Evolutionary conservation across 2,329 filamentous ascomycete genomes (phyloP), one percentile per base, ranked within the genome.

Genomic region (Venturiaceae sp.): DNA sequence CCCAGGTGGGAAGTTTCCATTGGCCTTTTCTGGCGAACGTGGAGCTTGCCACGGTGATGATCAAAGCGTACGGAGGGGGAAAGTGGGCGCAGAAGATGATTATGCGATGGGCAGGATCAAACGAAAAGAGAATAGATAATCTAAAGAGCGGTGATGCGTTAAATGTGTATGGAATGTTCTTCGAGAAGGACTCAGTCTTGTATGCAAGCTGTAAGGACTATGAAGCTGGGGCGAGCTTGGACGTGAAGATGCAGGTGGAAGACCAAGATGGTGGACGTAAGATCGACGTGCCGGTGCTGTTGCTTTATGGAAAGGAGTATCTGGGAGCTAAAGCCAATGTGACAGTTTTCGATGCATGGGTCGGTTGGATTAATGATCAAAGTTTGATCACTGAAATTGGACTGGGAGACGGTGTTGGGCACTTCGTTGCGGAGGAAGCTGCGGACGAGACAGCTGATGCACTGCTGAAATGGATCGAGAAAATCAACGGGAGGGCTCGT

Each of bases 11-110:
- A 1, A 75, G 74, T 63, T 80, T 75, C 64, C 78, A 81, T 67
- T 81, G 78, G 78, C 71, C 78, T 3, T 72, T 81, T 39, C 70
- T 81, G 7, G 77, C 78, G 11, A 76, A 77, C 34, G 68, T 71
- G 5, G 69, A 74, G 5, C 58, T 74, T 0, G 76, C 77, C 1
- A 71, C 74, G 16, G 63, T 69, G 11, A 71, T 80, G 65, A 74
- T 81, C 55, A 63, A 66, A 53, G 69, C 70, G 3, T 71, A 72
- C 55, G 77, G 77, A 13, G 74, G 72, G 1, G 73, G 65, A 8
- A 65, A 67, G 7, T 80, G 72, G 66, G 67, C 66, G 21, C 65
- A 66, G 21, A 64, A 64, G 5, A 66, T 66, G 53, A 68, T 79
- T 30, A 64, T 59, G 28, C 66, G 63, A 39, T 68, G 67, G 69